phyloP scores from a whole-genome alignment of 1,284 basidiomycete species.

The Fomitopsis pinicola region DNA sequence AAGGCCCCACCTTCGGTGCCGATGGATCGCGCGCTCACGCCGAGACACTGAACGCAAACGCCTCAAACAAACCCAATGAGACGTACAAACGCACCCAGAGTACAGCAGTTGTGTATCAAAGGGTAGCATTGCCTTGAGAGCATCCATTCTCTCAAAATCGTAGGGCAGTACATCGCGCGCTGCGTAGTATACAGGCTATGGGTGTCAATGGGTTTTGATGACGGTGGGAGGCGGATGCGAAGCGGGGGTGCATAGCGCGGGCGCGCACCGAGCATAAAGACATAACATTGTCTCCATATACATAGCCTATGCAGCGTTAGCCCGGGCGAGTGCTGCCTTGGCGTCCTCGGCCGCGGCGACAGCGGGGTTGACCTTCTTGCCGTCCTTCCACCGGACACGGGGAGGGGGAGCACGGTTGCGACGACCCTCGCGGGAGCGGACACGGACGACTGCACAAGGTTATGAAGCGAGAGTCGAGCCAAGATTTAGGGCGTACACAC shows the following conservation, averaged over 20 bases:
- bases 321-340: slow-evolving; percentile 32
- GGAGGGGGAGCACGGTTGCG: slow-evolving; percentile 96
- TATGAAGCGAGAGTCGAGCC: neutral
- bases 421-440: slow-evolving; percentile 89
- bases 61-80: too few species aligned
- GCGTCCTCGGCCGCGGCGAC: slow-evolving; percentile 54
- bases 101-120: neutral
- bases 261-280: neutral
- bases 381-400: slow-evolving; percentile 96
- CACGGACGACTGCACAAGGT: slow-evolving; percentile 75
- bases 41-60: too few species aligned
- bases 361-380: slow-evolving; percentile 87
- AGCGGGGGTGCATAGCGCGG: neutral
- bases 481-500: slow-evolving; percentile 37
- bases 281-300: slow-evolving; percentile 3
- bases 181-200: neutral
- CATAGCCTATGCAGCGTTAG: slow-evolving; percentile 20
- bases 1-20: too few species aligned
- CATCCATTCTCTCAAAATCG: neutral
- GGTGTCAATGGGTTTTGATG: neutral
- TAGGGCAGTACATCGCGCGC: neutral
- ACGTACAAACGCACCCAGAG: neutral
- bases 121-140: too few species aligned
- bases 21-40: too few species aligned
- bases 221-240: neutral